Conservation (phyloP, 2,329 filamentous ascomycete species). For the Apiospora marii region DNA sequence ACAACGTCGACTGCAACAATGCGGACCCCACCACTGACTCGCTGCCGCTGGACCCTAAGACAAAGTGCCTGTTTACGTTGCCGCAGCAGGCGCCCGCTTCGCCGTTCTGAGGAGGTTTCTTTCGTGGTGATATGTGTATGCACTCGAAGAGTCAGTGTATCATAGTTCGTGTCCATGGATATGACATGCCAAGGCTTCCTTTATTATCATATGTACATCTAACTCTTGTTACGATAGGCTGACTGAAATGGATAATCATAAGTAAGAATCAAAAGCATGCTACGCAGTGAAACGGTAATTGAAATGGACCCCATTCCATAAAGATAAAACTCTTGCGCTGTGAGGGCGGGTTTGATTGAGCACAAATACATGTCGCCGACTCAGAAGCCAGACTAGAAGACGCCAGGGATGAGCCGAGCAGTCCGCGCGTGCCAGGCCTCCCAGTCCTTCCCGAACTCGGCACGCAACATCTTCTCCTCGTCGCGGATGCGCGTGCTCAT, state of each 20-base stretch:
- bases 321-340: background rate
- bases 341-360: background rate
- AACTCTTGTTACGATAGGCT: background rate
- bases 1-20: constrained; percentile 4
- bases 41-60: constrained; percentile 20
- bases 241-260: background rate
- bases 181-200: background rate
- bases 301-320: background rate
- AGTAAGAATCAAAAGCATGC: background rate
- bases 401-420: constrained; percentile 55
- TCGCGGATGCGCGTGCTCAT: constrained; percentile 50
- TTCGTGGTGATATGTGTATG: background rate
- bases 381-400: constrained; percentile 40
- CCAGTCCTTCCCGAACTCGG: constrained; percentile 57
- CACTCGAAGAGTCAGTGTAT: background rate
- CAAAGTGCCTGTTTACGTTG: constrained; percentile 10
- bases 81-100: background rate
- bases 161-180: background rate
- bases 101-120: too few species aligned
- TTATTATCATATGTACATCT: background rate
- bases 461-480: constrained; percentile 59
- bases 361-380: background rate
- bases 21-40: background rate
- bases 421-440: constrained; percentile 56
- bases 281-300: background rate